Evolutionary conservation across 768 basidiomycete genomes (phyloP).

Genomic region (Mycena indigotica): DNA sequence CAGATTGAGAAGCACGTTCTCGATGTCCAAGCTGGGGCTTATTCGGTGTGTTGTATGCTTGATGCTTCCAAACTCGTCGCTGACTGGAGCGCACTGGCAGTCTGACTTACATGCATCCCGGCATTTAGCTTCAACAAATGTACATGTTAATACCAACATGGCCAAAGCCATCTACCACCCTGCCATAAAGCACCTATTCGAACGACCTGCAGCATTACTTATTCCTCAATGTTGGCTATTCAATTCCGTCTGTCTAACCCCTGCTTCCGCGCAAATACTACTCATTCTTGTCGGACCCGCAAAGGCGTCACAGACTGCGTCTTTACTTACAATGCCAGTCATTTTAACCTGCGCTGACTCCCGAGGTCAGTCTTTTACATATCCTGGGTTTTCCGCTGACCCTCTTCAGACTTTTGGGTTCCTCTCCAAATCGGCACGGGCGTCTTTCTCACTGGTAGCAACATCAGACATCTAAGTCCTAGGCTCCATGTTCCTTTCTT

Average conservation of each 20-base stretch:
- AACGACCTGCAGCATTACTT: neutral
- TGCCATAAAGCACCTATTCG: neutral
- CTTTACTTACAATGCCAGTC: neutral
- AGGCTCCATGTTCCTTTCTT: slow-evolving; percentile 34
- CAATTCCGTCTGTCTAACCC: neutral
- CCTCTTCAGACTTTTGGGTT: slow-evolving; percentile 42
- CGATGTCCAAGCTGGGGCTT: neutral
- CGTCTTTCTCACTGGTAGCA: slow-evolving; percentile 39
- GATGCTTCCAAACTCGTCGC: neutral
- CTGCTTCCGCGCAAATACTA: neutral
- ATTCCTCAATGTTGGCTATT: neutral
- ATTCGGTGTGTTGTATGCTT: neutral
- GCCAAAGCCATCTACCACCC: neutral
- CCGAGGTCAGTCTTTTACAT: neutral
- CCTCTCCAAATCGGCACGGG: slow-evolving; percentile 39
- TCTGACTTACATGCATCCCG: neutral
- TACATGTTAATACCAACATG: neutral
- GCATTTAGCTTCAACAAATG: neutral
- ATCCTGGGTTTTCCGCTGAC: neutral
- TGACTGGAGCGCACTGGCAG: neutral
- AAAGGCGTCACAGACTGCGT: neutral
- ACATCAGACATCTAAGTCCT: slow-evolving; percentile 46
- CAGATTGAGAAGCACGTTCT: neutral
- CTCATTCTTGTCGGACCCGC: neutral
- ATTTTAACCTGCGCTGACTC: too few relatives aligned